phyloP scores from a whole-genome alignment of 306 rosid genomes.

The Pterocarpus santalinus region DNA sequence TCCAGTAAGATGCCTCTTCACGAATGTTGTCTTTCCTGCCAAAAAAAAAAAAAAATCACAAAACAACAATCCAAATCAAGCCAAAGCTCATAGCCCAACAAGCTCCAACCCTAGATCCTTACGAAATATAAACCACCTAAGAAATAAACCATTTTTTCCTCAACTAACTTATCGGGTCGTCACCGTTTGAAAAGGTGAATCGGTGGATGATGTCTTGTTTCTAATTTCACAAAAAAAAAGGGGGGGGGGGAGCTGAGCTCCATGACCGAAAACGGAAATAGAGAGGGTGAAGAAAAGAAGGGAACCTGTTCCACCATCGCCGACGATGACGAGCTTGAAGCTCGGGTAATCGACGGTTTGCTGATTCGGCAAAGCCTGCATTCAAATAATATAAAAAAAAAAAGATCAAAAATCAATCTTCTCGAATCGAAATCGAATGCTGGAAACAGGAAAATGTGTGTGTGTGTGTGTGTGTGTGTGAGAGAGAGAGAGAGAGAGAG shows the following conservation, averaged over 20 bases:
- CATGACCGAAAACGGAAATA: too few relatives aligned
- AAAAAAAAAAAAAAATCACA: not conserved
- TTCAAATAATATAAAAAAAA: not conserved
- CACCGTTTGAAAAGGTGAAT: too few relatives aligned
- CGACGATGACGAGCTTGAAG: constrained; percentile 87
- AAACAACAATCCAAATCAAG: not conserved
- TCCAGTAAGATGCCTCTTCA: constrained; percentile 81
- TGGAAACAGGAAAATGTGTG: too few relatives aligned
- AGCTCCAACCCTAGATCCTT: not conserved
- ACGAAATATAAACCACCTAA: too few relatives aligned
- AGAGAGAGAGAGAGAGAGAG: too few relatives aligned
- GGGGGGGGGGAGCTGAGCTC: not conserved
- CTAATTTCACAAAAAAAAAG: too few relatives aligned
- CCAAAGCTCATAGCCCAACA: not conserved
- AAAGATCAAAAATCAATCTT: not conserved
- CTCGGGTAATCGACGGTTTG: constrained; percentile 83
- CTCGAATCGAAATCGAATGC: not conserved
- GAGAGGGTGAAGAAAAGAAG: not conserved
- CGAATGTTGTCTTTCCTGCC: constrained; percentile 84
- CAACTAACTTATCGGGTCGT: too few relatives aligned
- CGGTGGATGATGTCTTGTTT: too few relatives aligned
- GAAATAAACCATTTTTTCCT: too few relatives aligned
- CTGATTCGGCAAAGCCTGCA: constrained; percentile 82
- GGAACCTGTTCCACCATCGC: constrained; percentile 87
- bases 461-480: too few relatives aligned